Evolutionary conservation across 192 early-diverging fungal genomes (phyloP), one percentile per base, ranked within the genome.

Genomic region (Podila clonocystis): DNA sequence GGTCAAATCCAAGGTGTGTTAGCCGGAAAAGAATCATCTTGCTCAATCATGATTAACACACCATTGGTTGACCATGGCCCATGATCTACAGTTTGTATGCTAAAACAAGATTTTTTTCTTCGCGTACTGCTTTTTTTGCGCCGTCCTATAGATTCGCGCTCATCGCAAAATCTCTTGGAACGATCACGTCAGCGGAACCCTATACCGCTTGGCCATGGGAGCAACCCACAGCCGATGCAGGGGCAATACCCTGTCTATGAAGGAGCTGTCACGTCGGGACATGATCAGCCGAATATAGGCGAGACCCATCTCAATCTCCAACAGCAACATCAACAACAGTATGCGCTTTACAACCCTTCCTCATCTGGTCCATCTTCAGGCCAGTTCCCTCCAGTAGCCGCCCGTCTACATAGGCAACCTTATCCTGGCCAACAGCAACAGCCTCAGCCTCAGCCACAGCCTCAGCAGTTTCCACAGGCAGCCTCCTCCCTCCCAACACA

Each of bases 121-220:
- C 41, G 30, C 24, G 9, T n/a, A 49, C 49, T 58, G 17, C 11
- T 57, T 28, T 49, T 52, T 45, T 45, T 15, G 11, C 2, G 15
- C 41, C 41, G 2, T 45, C 41, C 41, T 29, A 22, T 68, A 80
- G 77, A 80, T 73, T 36, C 71, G 29, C 65, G 77, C 30, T 28
- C 76, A 72, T 72, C 67, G 45, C 52, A 68, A 50, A 64, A 65
- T 28, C 65, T 80, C n/a, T 64, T 80, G 30, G 77, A 80, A 41
- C 50, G 77, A 63, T 73, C 77, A 57, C 70, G 77, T 68, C 70
- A 80, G 41, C 70, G 77, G 28, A 80, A 73, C 48, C 77, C 77
- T 60, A 34, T 71, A 38, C 62, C 20, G 3, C 73, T 34, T 30
- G 64, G 28, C 64, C 7, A 22, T 17, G 17, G 11, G 33, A 63